Percentiles rank a stretch among this genome's conserved stretches.
Conservation (phyloP, 805 yeast species). For the Maudiozyma bulderi region DNA sequence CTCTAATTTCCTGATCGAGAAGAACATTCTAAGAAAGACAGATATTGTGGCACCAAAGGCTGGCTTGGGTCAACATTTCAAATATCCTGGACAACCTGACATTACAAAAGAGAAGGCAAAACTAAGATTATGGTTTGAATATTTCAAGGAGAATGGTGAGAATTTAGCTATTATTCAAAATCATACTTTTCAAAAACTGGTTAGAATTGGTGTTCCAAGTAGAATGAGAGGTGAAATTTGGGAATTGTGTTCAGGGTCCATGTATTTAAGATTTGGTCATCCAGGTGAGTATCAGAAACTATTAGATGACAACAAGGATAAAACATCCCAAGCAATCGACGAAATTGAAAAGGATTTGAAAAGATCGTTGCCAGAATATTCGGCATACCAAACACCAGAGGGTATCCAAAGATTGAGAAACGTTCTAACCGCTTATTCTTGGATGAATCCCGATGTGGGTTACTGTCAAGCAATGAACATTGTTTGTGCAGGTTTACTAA, state of each 20-base stretch:
- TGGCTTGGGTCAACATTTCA: constrained; percentile 77
- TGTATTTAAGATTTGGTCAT: constrained; percentile 59
- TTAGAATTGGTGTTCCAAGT: constrained; percentile 91
- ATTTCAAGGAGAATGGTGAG: constrained; percentile 74
- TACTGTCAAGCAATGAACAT: constrained; percentile 99
- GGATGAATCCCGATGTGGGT: constrained; percentile 96
- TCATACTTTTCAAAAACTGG: constrained; percentile 68
- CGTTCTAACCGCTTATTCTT: constrained; percentile 87
- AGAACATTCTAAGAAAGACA: constrained; percentile 28
- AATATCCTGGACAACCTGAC: constrained; percentile 83
- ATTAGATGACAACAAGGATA: constrained; percentile 51
- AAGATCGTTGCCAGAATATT: constrained; percentile 89
- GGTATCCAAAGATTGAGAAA: constrained; percentile 80
- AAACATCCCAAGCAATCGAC: constrained; percentile 75
- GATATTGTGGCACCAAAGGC: constrained; percentile 56
- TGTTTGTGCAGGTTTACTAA: constrained; percentile 67
- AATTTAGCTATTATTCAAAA: constrained; percentile 68
- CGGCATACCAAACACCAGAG: constrained; percentile 79
- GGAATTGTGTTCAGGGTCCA: constrained; percentile 86
- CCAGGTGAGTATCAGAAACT: constrained; percentile 49
- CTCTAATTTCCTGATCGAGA: constrained; percentile 73
- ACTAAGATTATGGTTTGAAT: constrained; percentile 89
- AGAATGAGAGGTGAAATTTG: constrained; percentile 90
- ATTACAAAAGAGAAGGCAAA: constrained; percentile 72
- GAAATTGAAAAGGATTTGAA: constrained; percentile 95